Evolutionary conservation across 495 filamentous ascomycete genomes (phyloP).

Genomic region (Penicillium mononematosum): DNA sequence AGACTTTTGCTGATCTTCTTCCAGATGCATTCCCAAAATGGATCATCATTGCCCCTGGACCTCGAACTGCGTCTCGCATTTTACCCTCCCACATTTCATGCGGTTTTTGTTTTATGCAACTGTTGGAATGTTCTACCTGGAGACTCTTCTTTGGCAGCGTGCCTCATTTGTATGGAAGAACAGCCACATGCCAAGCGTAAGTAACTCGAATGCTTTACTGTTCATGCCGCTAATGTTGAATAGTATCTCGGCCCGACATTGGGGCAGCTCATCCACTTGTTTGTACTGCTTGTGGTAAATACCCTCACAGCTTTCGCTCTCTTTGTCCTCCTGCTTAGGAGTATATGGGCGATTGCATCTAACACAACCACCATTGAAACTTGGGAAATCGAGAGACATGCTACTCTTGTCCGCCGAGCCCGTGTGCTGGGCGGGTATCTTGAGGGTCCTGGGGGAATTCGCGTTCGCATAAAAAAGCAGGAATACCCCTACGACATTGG

Average conservation of each 20-base stretch:
- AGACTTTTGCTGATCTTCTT: conserved; percentile 1
- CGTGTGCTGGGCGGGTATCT: conserved; percentile 57
- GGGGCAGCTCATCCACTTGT: conserved; percentile 61
- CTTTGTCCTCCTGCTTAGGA: conserved; percentile 60
- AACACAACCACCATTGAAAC: conserved; percentile 86
- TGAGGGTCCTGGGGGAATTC: conserved; percentile 58
- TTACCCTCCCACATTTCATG: conserved; percentile 85
- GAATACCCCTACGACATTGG: conserved; percentile 95
- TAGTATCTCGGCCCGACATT: conserved; percentile 75
- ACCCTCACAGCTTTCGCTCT: conserved; percentile 65
- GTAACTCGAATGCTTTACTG: conserved; percentile 17
- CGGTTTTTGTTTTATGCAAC: conserved; percentile 83
- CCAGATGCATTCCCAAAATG: conserved; percentile 91
- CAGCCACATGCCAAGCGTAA: conserved; percentile 66
- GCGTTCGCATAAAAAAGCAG: conserved; percentile 57
- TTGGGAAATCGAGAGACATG: conserved; percentile 90
- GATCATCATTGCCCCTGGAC: conserved; percentile 99
- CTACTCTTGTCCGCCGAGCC: conserved; percentile 64
- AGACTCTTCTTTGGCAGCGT: conserved; percentile 58
- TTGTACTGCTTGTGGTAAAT: conserved; percentile 61
- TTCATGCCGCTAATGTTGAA: conserved; percentile 13
- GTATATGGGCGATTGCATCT: conserved; percentile 53
- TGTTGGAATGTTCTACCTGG: conserved; percentile 62
- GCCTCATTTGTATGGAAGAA: conserved; percentile 61
- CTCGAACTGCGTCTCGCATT: conserved; percentile 85